Base-by-base conservation (phyloP, 2,329 filamentous ascomycete genomes). In the Xylariaceae sp. region DNA sequence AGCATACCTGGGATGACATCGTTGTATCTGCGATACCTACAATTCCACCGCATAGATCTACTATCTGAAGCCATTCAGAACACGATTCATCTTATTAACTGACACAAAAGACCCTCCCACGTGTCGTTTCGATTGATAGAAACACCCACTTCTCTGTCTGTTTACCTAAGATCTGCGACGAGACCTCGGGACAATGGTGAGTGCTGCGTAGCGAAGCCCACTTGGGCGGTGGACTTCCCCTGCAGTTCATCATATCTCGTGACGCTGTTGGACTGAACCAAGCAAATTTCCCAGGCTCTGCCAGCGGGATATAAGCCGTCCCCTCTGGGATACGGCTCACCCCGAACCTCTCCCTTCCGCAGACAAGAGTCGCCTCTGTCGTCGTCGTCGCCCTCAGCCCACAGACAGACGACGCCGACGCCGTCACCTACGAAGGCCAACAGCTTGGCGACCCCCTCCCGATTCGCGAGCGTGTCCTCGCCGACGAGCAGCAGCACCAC, bases 251-350 rank as follows among this genome's bases (percentile, higher is more conserved):
- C 61, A 43, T 42, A 50, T 59, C 52, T 37, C 44, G 42, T 45
- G 47, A 47, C 50, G 54, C 49, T 50, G 54, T 50, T 50, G 54
- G 51, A 60, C 54, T 59, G 44, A 44, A 45, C 51, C 45, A 48
- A 49, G 42, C 46, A 50, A 48, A 60, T 58, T 60, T 51, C 48
- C 60, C 45, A 82, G 85, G 81, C 78, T 71, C 81, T 78, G 71
- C 79, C 76, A 54, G 70, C 78, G 48, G 77, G 83, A 54, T 90
- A 88, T 74, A 90, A 89, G 72, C 87, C 87, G 14, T 90, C 88
- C 20, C 87, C 87, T 52, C 75, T 90, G 58, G 87, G 87, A 57
- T 90, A 89, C 74, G 86, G 86, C 62, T 88, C 89, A 45, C 82
- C 85, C 64, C 85, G 89, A 70, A 82, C 77, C 67, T 88, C 85